Conservation (phyloP, 2,329 filamentous ascomycete genomes). For the Clonostachys rhizophaga region DNA sequence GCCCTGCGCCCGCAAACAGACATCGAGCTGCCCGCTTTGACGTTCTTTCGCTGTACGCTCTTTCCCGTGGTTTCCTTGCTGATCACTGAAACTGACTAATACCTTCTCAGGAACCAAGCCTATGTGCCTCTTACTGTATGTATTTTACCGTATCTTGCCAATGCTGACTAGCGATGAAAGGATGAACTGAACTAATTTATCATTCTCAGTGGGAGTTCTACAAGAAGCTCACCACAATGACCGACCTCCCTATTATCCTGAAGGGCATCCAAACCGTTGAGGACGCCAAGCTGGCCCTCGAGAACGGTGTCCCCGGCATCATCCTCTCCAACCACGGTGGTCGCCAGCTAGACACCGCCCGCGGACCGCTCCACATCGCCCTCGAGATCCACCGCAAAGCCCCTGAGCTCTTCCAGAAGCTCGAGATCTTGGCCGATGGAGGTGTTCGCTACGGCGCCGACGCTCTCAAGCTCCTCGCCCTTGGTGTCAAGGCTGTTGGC, state of each 20-base stretch:
- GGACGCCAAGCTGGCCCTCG: conserved; percentile 35
- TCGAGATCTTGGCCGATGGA: conserved; percentile 62
- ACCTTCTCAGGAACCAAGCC: no score
- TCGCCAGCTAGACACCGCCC: conserved; percentile 38
- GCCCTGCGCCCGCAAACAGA: no score
- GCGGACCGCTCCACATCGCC: conserved; percentile 18
- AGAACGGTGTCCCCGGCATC: conserved; percentile 61
- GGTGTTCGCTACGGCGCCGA: conserved; percentile 63
- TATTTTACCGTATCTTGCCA: no score
- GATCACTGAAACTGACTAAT: no score
- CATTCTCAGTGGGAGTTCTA: no score
- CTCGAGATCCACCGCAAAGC: conserved; percentile 59
- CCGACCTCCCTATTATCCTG: conserved; percentile 34
- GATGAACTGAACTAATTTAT: no score
- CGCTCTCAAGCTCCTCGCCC: conserved; percentile 61
- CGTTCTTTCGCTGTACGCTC: no score
- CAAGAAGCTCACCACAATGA: conserved; percentile 4
- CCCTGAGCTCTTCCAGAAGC: conserved; percentile 51
- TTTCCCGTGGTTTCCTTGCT: no score
- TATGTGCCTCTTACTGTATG: no score
- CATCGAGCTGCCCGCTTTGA: no score
- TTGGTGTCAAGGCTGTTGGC: conserved; percentile 60
- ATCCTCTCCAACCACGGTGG: conserved; percentile 70
- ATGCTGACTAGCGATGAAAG: no score
- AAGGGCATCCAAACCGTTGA: conserved; percentile 19